Percentiles rank a stretch among this genome's conserved stretches.
These are phyloP conservation scores for Fremontodendron californicum DNA, from an alignment of 345 rosid species.

Conservation along the genomic window DNA sequence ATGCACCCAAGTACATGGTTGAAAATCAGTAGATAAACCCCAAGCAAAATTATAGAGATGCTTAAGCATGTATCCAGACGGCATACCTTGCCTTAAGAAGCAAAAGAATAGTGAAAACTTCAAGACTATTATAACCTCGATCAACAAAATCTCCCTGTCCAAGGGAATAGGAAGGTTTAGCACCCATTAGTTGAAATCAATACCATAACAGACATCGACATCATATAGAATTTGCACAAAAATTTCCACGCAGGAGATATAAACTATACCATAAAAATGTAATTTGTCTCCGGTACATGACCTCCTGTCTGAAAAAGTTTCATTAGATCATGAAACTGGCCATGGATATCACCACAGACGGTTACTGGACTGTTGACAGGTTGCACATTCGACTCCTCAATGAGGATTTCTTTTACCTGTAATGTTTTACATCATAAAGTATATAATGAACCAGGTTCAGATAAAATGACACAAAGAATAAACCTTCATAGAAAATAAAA, in stretches of 20 bases:
- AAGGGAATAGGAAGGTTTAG: neutral
- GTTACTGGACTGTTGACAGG: slow-evolving; percentile 99
- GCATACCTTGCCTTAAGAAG: slow-evolving; percentile 76
- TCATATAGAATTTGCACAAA: slow-evolving; percentile 1
- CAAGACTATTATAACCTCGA: slow-evolving; percentile 81
- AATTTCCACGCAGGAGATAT: neutral
- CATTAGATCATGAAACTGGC: slow-evolving; percentile 99
- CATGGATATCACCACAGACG: slow-evolving; percentile 98
- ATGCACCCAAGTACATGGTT: neutral
- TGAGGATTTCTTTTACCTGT: slow-evolving; percentile 95
- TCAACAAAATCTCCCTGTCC: slow-evolving; percentile 83
- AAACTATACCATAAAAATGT: slow-evolving; percentile 81
- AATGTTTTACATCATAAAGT: neutral
- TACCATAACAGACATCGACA: neutral
- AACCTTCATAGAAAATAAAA: neutral
- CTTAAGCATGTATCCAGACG: neutral
- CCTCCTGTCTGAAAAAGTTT: slow-evolving; percentile 99
- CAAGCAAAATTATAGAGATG: neutral
- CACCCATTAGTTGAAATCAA: neutral
- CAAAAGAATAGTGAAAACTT: slow-evolving; percentile 76
- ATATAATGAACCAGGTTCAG: neutral
- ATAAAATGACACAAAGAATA: neutral
- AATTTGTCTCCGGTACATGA: slow-evolving; percentile 96
- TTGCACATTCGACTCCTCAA: slow-evolving; percentile 98
- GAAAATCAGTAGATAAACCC: neutral